These are phyloP conservation scores for Dalbergia cochinchinensis DNA, from an alignment of 306 rosid species.

Conservation along the genomic window DNA sequence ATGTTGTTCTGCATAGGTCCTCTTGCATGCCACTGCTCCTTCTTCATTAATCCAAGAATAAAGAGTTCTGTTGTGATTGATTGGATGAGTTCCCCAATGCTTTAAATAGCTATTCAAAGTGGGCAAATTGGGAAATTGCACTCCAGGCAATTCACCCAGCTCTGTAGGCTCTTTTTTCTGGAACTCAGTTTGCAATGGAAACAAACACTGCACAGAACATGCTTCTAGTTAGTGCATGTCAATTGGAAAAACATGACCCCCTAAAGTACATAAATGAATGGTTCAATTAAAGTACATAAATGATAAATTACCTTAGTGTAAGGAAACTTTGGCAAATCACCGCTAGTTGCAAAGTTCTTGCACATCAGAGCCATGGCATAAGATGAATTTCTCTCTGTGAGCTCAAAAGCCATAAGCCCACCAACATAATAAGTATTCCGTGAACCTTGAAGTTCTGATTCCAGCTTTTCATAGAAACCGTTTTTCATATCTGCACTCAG, in stretches of 20 bases:
- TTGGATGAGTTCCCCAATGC: conserved; percentile 76
- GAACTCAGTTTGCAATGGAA: conserved; percentile 63
- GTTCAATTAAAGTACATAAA: conserved; percentile 9
- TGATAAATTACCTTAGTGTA: conserved; percentile 73
- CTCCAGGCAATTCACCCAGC: conserved; percentile 69
- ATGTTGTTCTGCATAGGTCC: conserved; percentile 82
- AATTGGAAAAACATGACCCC: background rate
- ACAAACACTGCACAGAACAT: conserved; percentile 69
- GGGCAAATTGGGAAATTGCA: conserved; percentile 71
- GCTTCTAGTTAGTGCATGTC: conserved; percentile 33
- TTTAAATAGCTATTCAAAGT: conserved; percentile 80
- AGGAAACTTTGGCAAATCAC: conserved; percentile 66
- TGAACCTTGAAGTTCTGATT: conserved; percentile 83
- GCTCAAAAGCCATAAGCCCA: conserved; percentile 97
- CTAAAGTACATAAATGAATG: conserved; percentile 4
- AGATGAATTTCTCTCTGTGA: conserved; percentile 95
- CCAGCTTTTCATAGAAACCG: conserved; percentile 88
- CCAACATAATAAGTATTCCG: conserved; percentile 87
- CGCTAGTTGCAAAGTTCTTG: conserved; percentile 80
- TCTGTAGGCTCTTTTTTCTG: conserved; percentile 50
- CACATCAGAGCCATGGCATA: conserved; percentile 87
- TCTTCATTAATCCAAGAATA: conserved; percentile 90
- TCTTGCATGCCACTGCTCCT: conserved; percentile 60
- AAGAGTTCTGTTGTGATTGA: conserved; percentile 68
- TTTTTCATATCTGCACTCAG: conserved; percentile 75